Base-by-base conservation (phyloP, 768 basidiomycete genomes). In the Lactarius sp. region DNA sequence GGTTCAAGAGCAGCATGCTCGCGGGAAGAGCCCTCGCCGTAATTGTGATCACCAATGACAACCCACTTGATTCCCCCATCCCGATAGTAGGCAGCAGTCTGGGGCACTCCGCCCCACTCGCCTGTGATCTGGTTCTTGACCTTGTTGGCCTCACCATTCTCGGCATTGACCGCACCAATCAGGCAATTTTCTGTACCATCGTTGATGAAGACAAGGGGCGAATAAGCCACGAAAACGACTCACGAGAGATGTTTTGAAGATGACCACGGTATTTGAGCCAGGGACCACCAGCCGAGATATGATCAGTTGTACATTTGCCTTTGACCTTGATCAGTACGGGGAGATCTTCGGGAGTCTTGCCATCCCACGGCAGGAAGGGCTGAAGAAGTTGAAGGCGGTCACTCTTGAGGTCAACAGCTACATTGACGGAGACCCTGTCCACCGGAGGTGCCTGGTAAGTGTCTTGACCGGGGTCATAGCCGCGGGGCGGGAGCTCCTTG, bases 221-320 rank as follows among this genome's bases (percentile, higher is more conserved):
- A 68, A 59, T 54, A 65, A 13, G 37, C 27, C 67, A 61, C n/a
- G 56, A 64, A 41, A 49, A 31, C 53, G 58, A 20, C 86, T 66
- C 66, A 90, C 90, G 92, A 37, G 95, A 97, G 74, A 97, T 98
- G 82, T 98, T 98, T 76, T 97, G 84, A 72, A 98, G 87, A 77
- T 98, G 96, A 66, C 96, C 96, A 81, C 96, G 93, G 83, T 95
- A 98, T 80, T 98, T 98, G 80, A 98, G 85, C 96, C 96, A 98
- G 51, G 96, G 96, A 64, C 96, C 96, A 81, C 95, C 96, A 73
- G 95, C 95, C 65, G 88, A 91, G 76, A 96, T 94, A 77, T 96
- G 93, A 75, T 96, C 94, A 68, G 94, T 94, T 47, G 93, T 99
- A 90, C 97, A 99, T 82, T 99, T 99, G 83, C 96, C 96, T 80